Base-by-base conservation (phyloP, 768 basidiomycete species). In the Pulveroboletus ravenelii region DNA sequence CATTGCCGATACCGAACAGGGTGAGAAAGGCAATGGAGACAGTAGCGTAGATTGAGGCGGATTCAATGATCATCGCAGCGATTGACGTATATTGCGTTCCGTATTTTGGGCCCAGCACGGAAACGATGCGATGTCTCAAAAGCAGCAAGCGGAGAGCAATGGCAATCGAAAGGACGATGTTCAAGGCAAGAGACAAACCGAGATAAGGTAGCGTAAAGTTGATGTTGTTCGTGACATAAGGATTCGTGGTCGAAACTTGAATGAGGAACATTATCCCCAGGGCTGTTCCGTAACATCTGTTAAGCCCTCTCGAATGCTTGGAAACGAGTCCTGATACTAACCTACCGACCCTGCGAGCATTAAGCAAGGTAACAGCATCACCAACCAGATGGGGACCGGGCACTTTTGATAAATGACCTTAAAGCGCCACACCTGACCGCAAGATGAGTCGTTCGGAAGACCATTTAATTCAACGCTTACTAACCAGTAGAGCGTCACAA, bases 61-160 rank as follows among this genome's bases (percentile, higher is more conserved):
- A 69, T 51, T 74, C 72, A 40, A 74, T 41, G 27, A 67, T 37
- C 56, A 74, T 71, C 5, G 72, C 60, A 9, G 62, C 61, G 9
- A 72, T 48, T 0, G 61, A 65, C 5, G 66, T 61, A 48, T 73
- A 74, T 9, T 61, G 56, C 5, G 41, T 41, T 5, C 62, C 58
- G 32, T 63, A 51, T 34, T 45, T 46, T 12, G 43, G n/a, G 12
- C 70, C 69, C 1, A 73, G 41, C 1, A 48, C 48, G 0, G 29
- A 20, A 2, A 43, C 14, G 3, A 48, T 30, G 14, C 34, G 51
- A 20, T 54, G 34, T 20, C 66, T 63, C 12, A 58, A 51, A 35
- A 29, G 14, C 6, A 69, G 43, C 5, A 74, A 45, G 4, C 70
- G 68, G 3, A 47, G 29, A 0, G 59, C 65, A 48, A 74, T 70